Conservation (phyloP, 83 land plant species). For the Isoetes engelmannii region DNA sequence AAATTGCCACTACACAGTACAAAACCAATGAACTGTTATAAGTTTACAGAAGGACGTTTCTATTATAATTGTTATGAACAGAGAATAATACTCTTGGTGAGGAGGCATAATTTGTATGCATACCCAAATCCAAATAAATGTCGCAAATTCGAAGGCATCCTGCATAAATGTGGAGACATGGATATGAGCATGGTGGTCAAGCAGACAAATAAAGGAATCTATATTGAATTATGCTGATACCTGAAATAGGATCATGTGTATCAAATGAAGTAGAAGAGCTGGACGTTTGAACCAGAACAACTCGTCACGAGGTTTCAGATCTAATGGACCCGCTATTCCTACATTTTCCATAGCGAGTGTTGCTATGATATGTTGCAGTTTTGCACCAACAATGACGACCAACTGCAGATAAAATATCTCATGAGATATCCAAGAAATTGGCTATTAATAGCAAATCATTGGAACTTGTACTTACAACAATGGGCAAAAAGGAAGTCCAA, state of each 20-base stretch:
- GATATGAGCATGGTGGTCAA: too few species aligned
- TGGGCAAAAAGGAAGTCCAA: slow-evolving; percentile 15
- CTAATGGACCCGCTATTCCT: slow-evolving; percentile 24
- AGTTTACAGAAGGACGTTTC: neutral
- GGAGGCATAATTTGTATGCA: neutral
- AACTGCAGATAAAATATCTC: slow-evolving; percentile 20
- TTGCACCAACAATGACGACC: slow-evolving; percentile 44
- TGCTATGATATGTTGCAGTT: slow-evolving; percentile 53
- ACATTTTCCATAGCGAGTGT: slow-evolving; percentile 48
- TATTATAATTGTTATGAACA: neutral
- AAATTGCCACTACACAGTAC: slow-evolving; percentile 6
- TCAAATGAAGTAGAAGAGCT: slow-evolving; percentile 34
- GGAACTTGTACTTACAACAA: slow-evolving; percentile 6
- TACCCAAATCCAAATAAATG: slow-evolving; percentile 10
- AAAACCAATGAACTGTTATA: neutral
- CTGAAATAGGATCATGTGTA: slow-evolving; percentile 57
- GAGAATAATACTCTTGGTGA: neutral
- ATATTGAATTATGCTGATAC: slow-evolving; percentile 11
- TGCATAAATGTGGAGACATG: neutral
- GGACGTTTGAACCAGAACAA: slow-evolving; percentile 66
- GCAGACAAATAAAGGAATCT: neutral
- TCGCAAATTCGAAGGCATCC: slow-evolving; percentile 5
- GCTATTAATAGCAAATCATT: slow-evolving; percentile 3
- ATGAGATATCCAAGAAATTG: neutral
- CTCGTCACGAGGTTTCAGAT: slow-evolving; percentile 45